phyloP scores from a whole-genome alignment of 2,329 filamentous ascomycete genomes.

The Fusarium nygamai region DNA sequence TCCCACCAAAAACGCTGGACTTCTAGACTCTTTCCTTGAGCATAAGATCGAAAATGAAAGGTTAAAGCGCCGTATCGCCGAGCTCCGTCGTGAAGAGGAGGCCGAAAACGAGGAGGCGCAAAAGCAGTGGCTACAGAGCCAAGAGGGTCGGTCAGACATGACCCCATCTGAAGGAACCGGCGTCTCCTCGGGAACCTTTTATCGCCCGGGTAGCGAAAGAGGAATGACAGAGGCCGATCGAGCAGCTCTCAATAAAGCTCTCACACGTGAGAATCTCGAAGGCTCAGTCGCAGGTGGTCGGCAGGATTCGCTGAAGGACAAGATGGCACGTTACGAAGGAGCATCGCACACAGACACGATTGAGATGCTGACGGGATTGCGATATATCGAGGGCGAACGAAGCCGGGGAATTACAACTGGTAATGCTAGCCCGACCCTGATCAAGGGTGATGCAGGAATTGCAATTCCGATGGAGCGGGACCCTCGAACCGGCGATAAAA shows the following conservation, averaged over 20 bases:
- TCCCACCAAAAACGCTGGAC: conserved; percentile 83
- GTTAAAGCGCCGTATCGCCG: conserved; percentile 82
- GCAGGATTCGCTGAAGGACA: conserved; percentile 82
- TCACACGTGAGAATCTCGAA: conserved; percentile 84
- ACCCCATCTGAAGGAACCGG: conserved; percentile 60
- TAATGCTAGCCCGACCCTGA: conserved; percentile 79
- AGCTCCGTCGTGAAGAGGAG: conserved; percentile 85
- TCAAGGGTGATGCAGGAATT: conserved; percentile 87
- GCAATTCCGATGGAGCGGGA: conserved; percentile 85
- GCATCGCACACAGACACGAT: conserved; percentile 84
- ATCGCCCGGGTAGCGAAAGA: conserved; percentile 50
- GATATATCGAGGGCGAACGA: conserved; percentile 88
- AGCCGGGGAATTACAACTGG: conserved; percentile 90
- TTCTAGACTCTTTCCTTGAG: conserved; percentile 93
- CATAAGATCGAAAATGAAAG: conserved; percentile 97
- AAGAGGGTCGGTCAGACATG: conserved; percentile 65
- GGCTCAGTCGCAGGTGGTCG: conserved; percentile 72
- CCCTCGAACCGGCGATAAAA: conserved; percentile 77
- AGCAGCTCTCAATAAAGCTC: conserved; percentile 70
- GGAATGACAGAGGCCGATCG: conserved; percentile 74
- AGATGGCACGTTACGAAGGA: conserved; percentile 84
- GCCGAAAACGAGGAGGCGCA: conserved; percentile 78
- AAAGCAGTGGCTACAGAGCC: conserved; percentile 67
- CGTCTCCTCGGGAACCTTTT: conserved; percentile 47
- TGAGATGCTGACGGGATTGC: conserved; percentile 89